These are phyloP conservation scores for Rhynchosporium graminicola DNA, from an alignment of 2,329 filamentous ascomycete genomes.

Conservation along the genomic window DNA sequence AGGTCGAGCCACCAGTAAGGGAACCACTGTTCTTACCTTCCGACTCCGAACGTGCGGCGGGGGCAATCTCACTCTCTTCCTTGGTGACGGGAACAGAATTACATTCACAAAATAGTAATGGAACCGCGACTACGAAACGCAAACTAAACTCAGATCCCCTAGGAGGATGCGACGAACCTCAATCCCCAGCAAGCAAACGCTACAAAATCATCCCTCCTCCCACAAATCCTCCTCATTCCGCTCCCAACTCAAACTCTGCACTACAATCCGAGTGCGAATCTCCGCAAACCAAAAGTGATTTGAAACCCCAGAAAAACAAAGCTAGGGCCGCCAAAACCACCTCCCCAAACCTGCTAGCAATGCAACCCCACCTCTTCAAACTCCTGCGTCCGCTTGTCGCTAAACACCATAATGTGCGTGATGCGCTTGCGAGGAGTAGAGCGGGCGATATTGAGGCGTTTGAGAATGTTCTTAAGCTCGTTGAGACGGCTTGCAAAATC, in stretches of 20 bases:
- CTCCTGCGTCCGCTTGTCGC: slow-evolving; percentile 81
- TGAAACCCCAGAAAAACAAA: slow-evolving; percentile 46
- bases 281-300: slow-evolving; percentile 24
- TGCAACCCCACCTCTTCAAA: slow-evolving; percentile 94
- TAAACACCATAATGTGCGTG: slow-evolving; percentile 78
- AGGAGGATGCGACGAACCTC: slow-evolving; percentile 31
- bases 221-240: too few relatives aligned
- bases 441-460: slow-evolving; percentile 74
- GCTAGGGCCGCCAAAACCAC: slow-evolving; percentile 40
- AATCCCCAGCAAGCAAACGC: too few relatives aligned
- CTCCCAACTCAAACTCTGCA: too few relatives aligned
- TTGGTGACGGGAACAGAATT: background rate
- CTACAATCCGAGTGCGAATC: too few relatives aligned
- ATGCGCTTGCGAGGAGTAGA: slow-evolving; percentile 71
- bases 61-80: slow-evolving; percentile 18
- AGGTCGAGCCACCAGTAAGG: slow-evolving; percentile 63
- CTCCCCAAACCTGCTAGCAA: slow-evolving; percentile 69
- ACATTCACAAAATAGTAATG: background rate
- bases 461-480: slow-evolving; percentile 72
- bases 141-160: slow-evolving; percentile 10
- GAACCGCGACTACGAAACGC: slow-evolving; percentile 13
- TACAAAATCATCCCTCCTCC: too few relatives aligned
- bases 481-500: slow-evolving; percentile 72
- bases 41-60: slow-evolving; percentile 42
- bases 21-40: slow-evolving; percentile 70